Percentiles rank a stretch among this genome's conserved stretches.
These are phyloP conservation scores for Trichoderma parareesei DNA, from an alignment of 495 filamentous ascomycete species.

Conservation along the genomic window DNA sequence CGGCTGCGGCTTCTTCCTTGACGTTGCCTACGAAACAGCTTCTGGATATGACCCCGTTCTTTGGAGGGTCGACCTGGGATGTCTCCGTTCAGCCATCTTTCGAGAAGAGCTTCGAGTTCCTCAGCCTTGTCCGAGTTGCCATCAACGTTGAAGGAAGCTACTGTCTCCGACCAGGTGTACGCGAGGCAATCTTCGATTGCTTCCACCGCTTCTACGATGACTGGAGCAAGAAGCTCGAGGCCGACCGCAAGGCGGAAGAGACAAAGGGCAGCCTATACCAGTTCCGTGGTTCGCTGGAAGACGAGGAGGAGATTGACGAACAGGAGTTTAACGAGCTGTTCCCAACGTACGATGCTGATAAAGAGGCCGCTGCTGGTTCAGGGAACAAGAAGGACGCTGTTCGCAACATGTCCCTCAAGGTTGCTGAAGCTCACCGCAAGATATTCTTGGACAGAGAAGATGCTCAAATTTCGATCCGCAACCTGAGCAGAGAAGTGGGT, in stretches of 20 bases:
- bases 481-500: constrained; percentile 32
- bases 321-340: constrained; percentile 73
- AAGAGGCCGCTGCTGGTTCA: constrained; percentile 18
- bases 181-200: constrained; percentile 38
- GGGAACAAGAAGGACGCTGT: constrained; percentile 21
- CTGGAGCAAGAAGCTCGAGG: constrained; percentile 66
- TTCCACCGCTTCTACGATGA: constrained; percentile 63
- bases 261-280: constrained; percentile 68
- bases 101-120: constrained; percentile 40
- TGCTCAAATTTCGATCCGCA: constrained; percentile 27
- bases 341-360: constrained; percentile 57
- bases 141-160: constrained; percentile 34
- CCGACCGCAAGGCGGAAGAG: constrained; percentile 64
- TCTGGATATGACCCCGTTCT: constrained; percentile 51
- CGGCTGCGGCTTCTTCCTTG: constrained; percentile 21
- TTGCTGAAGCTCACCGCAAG: constrained; percentile 37
- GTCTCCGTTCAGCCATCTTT: constrained; percentile 19
- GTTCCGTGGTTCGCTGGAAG: constrained; percentile 66
- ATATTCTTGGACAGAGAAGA: constrained; percentile 38
- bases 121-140: constrained; percentile 31
- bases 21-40: not conserved
- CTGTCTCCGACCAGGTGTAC: constrained; percentile 24
- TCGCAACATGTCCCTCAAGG: constrained; percentile 36
- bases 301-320: constrained; percentile 67
- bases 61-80: constrained; percentile 39